Evolutionary conservation across 2,329 filamentous ascomycete genomes (phyloP).

Genomic region (Alternaria solani): DNA sequence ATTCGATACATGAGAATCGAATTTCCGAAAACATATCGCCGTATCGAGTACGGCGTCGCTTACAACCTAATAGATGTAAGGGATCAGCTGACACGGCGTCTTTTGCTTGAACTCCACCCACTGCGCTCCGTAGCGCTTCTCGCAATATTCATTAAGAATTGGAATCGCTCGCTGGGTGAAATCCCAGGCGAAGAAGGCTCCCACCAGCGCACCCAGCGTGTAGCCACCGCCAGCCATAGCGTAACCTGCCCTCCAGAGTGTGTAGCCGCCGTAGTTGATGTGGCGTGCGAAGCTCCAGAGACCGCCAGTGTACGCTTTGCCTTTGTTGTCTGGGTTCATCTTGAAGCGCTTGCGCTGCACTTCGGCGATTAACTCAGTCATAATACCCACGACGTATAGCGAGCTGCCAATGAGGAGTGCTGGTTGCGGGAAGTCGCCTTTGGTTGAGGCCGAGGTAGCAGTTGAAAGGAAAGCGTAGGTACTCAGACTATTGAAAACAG

Average conservation of each 20-base stretch:
- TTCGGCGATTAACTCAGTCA: slow-evolving; percentile 65
- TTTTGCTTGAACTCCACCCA: slow-evolving; percentile 53
- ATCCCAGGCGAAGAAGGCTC: slow-evolving; percentile 55
- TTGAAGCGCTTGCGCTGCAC: slow-evolving; percentile 65
- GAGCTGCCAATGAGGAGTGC: slow-evolving; percentile 58
- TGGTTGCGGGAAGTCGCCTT: slow-evolving; percentile 51
- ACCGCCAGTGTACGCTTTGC: slow-evolving; percentile 61
- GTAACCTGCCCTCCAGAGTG: slow-evolving; percentile 60
- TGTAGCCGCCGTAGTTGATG: slow-evolving; percentile 64
- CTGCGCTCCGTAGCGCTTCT: slow-evolving; percentile 51
- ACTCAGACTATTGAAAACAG: slow-evolving; percentile 63
- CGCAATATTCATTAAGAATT: slow-evolving; percentile 60
- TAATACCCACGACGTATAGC: slow-evolving; percentile 62
- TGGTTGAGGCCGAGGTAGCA: slow-evolving; percentile 57
- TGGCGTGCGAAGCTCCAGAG: slow-evolving; percentile 61
- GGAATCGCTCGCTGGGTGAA: slow-evolving; percentile 58
- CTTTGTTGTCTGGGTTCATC: slow-evolving; percentile 59
- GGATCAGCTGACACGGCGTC: slow-evolving; percentile 49
- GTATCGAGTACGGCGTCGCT: background rate
- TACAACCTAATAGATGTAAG: slow-evolving; percentile 39
- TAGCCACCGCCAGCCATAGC: slow-evolving; percentile 59
- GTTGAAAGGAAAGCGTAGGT: slow-evolving; percentile 62
- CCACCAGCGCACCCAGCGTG: slow-evolving; percentile 53
- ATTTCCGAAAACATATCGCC: background rate
- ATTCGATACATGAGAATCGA: background rate